Evolutionary conservation across 768 basidiomycete genomes (phyloP).

Genomic region (Galerina sulciceps): DNA sequence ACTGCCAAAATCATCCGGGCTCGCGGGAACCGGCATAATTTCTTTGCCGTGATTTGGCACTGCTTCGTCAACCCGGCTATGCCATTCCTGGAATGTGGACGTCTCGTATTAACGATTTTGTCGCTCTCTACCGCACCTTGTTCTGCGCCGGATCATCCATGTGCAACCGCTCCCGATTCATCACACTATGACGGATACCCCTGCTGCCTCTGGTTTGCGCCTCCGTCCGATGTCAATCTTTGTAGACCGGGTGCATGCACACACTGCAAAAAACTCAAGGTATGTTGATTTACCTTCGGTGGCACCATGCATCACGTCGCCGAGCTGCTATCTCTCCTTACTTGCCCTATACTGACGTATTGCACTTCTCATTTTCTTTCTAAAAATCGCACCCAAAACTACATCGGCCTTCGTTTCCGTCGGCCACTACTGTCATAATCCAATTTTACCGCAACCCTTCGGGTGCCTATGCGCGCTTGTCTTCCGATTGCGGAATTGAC

Average conservation of each 20-base stretch:
- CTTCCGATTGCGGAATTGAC: slow-evolving; percentile 4
- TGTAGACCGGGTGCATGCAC: slow-evolving; percentile 80
- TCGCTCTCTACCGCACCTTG: slow-evolving; percentile 13
- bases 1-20: not conserved
- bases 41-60: not conserved
- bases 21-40: slow-evolving; percentile 9
- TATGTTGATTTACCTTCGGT: slow-evolving; percentile 36
- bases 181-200: not conserved
- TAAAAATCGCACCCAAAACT: slow-evolving; percentile 9
- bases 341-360: slow-evolving; percentile 16
- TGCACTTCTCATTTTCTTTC: slow-evolving; percentile 1
- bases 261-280: slow-evolving; percentile 89
- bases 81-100: slow-evolving; percentile 3
- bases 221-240: not conserved
- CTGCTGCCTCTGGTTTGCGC: not conserved
- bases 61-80: slow-evolving; percentile 8
- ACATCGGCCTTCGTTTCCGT: slow-evolving; percentile 10
- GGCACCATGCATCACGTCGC: slow-evolving; percentile 8
- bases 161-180: slow-evolving; percentile 5
- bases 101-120: not conserved
- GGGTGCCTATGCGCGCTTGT: slow-evolving; percentile 14
- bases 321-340: slow-evolving; percentile 3
- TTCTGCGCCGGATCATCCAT: slow-evolving; percentile 8
- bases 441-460: slow-evolving; percentile 9
- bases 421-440: slow-evolving; percentile 13